Evolutionary conservation across 345 rosid genomes (phyloP), one percentile per base, ranked within the genome.

Genomic region (Erodium maritimum): DNA sequence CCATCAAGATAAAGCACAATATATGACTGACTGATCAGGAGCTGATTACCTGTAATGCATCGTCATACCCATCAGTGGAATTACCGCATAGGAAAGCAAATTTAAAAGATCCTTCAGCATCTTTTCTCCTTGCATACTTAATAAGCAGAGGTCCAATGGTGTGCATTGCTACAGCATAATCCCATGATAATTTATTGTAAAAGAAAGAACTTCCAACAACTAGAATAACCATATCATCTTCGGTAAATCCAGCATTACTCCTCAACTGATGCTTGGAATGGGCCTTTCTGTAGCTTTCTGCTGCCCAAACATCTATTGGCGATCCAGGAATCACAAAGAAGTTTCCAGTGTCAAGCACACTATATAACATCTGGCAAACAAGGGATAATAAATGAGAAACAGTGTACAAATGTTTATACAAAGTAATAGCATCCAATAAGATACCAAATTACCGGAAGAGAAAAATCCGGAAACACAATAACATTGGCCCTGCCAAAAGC

Each of bases 271-370:
- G 69, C 71, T 80, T 93, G 65, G 70, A 61, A 65, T 85, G 81
- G 54, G 73, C 72, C 71, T 74, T 82, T 56, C 70, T 61, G 66
- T 79, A 93, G 67, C 71, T 78, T 75, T 87, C 95, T 62, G 91
- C 91, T 69, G 87, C 82, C 96, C 99, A 93, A 54, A 87, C 90
- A 73, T 93, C 96, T 13, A 80, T 69, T 46, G 90, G 90, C 23
- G 95, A 80, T 80, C 96, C 99, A 70, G 91, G 91, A 79, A 89
- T 77, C 61, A 89, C 99, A 81, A 80, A 76, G 76, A 93, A 93
- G 83, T 93, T 89, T 71, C 99, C 97, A 78, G 81, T 71, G 77
- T 93, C 99, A 63, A 93, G 94, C 77, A 74, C 69, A 67, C 88
- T 85, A 76, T 89, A 83, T 67, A 93, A 62, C 95, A 93, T 89